Percentiles rank a stretch among this genome's conserved stretches.
Evolutionary conservation across 495 filamentous ascomycete species (phyloP).

Genomic region (Tuber microsphaerosporum): DNA sequence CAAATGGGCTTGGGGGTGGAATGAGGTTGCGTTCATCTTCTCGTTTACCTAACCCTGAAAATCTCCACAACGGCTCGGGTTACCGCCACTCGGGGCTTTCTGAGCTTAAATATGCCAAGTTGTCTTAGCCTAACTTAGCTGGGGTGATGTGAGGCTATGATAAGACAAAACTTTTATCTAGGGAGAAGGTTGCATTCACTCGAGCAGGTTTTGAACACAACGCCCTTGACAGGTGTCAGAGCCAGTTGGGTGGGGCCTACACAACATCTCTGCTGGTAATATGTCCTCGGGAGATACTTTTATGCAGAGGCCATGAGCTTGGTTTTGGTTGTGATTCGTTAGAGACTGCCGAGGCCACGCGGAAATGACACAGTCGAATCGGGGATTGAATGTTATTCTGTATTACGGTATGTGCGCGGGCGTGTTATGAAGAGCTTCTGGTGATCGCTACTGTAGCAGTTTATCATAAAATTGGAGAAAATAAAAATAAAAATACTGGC

Average conservation of each 20-base stretch:
- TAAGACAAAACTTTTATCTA: neutral
- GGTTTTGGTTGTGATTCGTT: neutral
- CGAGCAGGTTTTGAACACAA: neutral
- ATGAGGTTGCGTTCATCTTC: neutral
- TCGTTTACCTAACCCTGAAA: neutral
- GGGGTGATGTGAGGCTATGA: neutral
- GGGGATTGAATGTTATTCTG: neutral
- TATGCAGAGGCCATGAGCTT: neutral
- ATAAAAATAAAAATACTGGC: neutral
- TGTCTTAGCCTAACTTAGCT: neutral
- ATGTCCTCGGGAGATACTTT: neutral
- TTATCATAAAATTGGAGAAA: neutral
- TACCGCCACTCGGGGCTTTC: neutral
- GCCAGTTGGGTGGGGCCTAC: neutral
- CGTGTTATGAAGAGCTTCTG: neutral
- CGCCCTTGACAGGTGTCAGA: neutral
- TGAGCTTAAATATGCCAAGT: neutral
- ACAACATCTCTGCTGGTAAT: neutral
- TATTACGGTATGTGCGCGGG: neutral
- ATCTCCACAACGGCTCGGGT: constrained; percentile 4
- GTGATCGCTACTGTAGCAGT: neutral
- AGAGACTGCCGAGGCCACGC: neutral
- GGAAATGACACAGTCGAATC: neutral
- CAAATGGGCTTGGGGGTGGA: neutral
- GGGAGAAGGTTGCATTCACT: neutral